Conservation (phyloP, 768 basidiomycete genomes). For the Chalciporus pseudorubinellus region DNA sequence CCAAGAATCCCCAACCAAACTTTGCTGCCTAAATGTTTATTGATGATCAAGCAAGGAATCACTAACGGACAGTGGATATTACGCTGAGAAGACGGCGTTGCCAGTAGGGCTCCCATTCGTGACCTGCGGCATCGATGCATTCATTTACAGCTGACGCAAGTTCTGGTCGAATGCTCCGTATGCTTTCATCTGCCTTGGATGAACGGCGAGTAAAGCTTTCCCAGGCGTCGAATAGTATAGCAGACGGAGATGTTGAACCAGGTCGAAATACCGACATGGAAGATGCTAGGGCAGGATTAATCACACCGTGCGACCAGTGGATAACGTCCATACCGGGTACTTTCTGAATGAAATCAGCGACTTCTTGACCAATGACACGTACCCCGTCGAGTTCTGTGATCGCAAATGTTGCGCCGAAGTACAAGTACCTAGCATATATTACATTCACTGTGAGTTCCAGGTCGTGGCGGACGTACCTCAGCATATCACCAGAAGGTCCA, state of each 20-base stretch:
- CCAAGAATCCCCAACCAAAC: slow-evolving; percentile 91
- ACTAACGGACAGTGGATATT: slow-evolving; percentile 15
- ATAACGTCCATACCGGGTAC: slow-evolving; percentile 66
- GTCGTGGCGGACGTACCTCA: slow-evolving; percentile 56
- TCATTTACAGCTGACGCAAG: slow-evolving; percentile 85
- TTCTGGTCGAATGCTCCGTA: slow-evolving; percentile 84
- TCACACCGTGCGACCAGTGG: not conserved
- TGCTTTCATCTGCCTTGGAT: slow-evolving; percentile 91
- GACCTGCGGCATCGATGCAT: slow-evolving; percentile 90
- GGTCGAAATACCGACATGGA: slow-evolving; percentile 85
- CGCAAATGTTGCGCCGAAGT: slow-evolving; percentile 70
- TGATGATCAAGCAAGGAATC: not conserved
- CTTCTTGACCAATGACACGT: slow-evolving; percentile 74
- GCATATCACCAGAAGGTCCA: slow-evolving; percentile 86
- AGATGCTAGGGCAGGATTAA: slow-evolving; percentile 49
- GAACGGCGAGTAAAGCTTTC: slow-evolving; percentile 80
- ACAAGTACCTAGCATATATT: slow-evolving; percentile 62
- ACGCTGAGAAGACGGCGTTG: slow-evolving; percentile 85
- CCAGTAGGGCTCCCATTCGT: slow-evolving; percentile 90
- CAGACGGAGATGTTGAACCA: slow-evolving; percentile 87
- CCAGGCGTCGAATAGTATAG: slow-evolving; percentile 91
- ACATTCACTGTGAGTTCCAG: slow-evolving; percentile 6
- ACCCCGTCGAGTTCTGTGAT: slow-evolving; percentile 90
- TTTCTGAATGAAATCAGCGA: slow-evolving; percentile 89
- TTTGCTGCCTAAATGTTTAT: slow-evolving; percentile 74